Conservation (phyloP, 345 rosid species). For the Xanthoceras sorbifolium region DNA sequence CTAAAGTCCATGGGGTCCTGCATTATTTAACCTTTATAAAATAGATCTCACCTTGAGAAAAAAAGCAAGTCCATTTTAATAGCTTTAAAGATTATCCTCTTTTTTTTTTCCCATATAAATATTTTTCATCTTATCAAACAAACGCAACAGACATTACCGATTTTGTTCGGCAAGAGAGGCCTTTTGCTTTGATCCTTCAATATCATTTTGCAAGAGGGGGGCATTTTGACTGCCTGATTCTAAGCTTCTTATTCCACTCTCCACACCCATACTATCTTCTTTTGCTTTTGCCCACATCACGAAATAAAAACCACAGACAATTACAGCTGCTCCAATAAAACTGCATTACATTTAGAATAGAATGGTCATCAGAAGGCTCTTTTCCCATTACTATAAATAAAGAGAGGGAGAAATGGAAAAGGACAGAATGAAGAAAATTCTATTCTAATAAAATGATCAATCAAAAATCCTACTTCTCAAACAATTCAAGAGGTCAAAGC, state of each 20-base stretch:
- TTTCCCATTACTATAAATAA: background rate
- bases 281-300: conserved; percentile 63
- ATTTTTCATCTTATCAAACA: background rate
- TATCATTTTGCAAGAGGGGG: conserved; percentile 39
- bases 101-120: background rate
- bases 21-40: background rate
- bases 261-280: conserved; percentile 32
- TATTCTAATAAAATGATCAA: conserved; percentile 1
- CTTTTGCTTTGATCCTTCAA: conserved; percentile 30
- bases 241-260: conserved; percentile 6
- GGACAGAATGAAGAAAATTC: background rate
- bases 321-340: conserved; percentile 50
- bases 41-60: background rate
- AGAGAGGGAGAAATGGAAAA: background rate
- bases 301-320: conserved; percentile 52
- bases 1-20: conserved; percentile 5
- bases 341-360: conserved; percentile 27
- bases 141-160: conserved; percentile 21
- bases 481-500: background rate
- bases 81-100: too few species aligned
- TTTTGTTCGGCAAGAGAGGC: conserved; percentile 17
- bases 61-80: background rate
- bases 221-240: conserved; percentile 35
- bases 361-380: background rate
- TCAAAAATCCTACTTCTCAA: background rate